Percentiles rank a stretch among this genome's conserved stretches.
Evolutionary conservation across 23 red algal species (phyloP).

Genomic region (Gracilaria vermiculophylla): DNA sequence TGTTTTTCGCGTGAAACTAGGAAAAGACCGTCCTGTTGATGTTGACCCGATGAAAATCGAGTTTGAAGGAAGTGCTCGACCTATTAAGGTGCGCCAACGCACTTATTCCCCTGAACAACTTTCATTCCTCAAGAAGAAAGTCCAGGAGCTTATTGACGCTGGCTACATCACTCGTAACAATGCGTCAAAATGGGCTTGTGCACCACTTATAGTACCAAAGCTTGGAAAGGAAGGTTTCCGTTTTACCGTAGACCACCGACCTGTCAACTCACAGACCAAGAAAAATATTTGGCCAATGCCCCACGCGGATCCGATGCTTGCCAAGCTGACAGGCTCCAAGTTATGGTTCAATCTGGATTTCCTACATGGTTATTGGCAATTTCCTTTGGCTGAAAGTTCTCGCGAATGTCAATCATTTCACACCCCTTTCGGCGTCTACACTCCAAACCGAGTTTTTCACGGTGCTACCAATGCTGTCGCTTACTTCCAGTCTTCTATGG

Average conservation of each 20-base stretch:
- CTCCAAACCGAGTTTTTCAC: neutral
- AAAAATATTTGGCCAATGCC: constrained; percentile 9
- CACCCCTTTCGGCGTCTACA: constrained; percentile 8
- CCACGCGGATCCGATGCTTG: neutral
- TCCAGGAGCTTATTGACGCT: neutral
- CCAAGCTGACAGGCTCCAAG: neutral
- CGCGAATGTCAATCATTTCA: neutral
- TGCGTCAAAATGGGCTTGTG: neutral
- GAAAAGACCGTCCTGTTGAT: neutral
- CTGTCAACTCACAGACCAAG: neutral
- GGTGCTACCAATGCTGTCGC: neutral
- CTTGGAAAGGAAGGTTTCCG: neutral
- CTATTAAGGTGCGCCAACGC: neutral
- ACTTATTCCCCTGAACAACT: constrained; percentile 11
- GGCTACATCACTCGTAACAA: constrained; percentile 11
- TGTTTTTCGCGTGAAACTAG: neutral
- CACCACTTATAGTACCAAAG: constrained; percentile 4
- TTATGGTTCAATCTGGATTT: constrained; percentile 10
- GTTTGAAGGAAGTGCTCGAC: neutral
- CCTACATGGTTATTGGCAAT: constrained; percentile 31
- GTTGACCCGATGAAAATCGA: constrained; percentile 1
- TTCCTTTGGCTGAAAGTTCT: neutral
- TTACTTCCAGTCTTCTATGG: constrained; percentile 39
- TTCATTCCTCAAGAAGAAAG: neutral
- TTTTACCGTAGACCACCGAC: constrained; percentile 14